Evolutionary conservation across 2,329 filamentous ascomycete species (phyloP).

Genomic region (Neodidymelliopsis sp.): DNA sequence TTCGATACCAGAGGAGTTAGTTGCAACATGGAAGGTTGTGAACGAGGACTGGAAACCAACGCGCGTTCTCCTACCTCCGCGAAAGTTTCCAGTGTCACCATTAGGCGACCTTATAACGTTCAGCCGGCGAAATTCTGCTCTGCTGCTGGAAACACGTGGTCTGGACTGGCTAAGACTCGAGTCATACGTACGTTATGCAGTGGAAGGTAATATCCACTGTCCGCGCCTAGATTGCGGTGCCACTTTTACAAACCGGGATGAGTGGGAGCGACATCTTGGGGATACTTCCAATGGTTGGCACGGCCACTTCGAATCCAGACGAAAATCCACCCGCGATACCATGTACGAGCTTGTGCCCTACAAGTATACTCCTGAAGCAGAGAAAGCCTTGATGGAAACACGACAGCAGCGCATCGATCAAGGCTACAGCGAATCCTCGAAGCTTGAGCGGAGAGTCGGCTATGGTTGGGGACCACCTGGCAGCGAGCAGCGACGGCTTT

Average conservation of each 20-base stretch:
- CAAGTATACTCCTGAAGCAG: slow-evolving; percentile 1
- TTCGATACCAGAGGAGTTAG: not conserved
- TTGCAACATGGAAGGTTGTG: slow-evolving; percentile 1
- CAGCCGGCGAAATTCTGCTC: not conserved
- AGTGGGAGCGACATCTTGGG: not conserved
- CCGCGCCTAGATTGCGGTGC: slow-evolving; percentile 11
- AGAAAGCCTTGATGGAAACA: not conserved
- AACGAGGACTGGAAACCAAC: slow-evolving; percentile 11
- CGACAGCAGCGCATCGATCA: not conserved
- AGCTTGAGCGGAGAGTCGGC: slow-evolving; percentile 5
- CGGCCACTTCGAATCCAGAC: not conserved
- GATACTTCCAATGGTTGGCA: not conserved
- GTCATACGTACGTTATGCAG: slow-evolving; percentile 13
- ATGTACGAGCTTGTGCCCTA: not conserved
- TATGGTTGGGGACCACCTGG: slow-evolving; percentile 4
- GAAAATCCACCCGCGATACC: not conserved
- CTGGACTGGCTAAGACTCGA: slow-evolving; percentile 13
- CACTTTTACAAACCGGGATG: not conserved
- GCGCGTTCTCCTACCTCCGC: slow-evolving; percentile 7
- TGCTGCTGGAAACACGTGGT: slow-evolving; percentile 2
- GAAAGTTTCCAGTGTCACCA: slow-evolving; percentile 8
- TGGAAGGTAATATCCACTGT: slow-evolving; percentile 8
- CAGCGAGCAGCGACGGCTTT: slow-evolving; percentile 12
- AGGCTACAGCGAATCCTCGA: not conserved
- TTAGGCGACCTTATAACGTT: slow-evolving; percentile 8